Base-by-base conservation (phyloP, 495 filamentous ascomycete species). In the Cercophora newfieldiana region DNA sequence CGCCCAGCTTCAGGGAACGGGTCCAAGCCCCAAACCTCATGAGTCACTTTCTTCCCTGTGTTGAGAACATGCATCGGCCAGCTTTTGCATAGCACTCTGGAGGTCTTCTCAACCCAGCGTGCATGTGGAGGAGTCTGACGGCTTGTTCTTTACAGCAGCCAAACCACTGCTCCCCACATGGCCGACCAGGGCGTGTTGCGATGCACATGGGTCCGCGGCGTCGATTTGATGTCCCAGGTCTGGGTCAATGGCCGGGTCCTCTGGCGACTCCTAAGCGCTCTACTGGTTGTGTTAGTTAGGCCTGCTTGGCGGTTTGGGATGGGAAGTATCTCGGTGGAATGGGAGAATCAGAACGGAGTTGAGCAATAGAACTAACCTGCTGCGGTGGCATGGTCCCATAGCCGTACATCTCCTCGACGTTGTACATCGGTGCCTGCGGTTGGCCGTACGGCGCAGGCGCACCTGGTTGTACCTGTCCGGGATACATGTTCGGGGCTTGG, bases 391-490 rank as follows among this genome's bases (percentile, higher is more conserved):
- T 90, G 66, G 87, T 82, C 37, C 89, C 85, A 77, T 92, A 95
- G 31, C 85, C 85, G 79, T 97, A 97, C 84, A 97, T 96, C 59
- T 93, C 91, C 73, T 94, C 86, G 51, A 88, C 86, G 59, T 84
- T 74, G 72, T 92, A 97, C 86, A 97, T 95, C 26, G 72, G 69
- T 50, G 87, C 83, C 70, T 88, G 88, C 47, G 88, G 86, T 61
- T 93, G 90, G 48, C 87, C 89, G 74, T 94, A 94, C 26, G 85
- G 82, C 47, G 84, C 84, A 31, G 85, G 81, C 7, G 89, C 89
- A 55, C 89, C 89, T 25, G 87, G 80, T 68, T 90, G 91, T 30
- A 92, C 90, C 57, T 91, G 87, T 16, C 85, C 85, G 12, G 87
- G 81, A 77, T 97, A 97, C 86, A 97, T 92, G 55, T 82, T 80